Evolutionary conservation across 2,329 filamentous ascomycete genomes (phyloP), one percentile per base, ranked within the genome.

Genomic region (Fusarium sarcochroum): DNA sequence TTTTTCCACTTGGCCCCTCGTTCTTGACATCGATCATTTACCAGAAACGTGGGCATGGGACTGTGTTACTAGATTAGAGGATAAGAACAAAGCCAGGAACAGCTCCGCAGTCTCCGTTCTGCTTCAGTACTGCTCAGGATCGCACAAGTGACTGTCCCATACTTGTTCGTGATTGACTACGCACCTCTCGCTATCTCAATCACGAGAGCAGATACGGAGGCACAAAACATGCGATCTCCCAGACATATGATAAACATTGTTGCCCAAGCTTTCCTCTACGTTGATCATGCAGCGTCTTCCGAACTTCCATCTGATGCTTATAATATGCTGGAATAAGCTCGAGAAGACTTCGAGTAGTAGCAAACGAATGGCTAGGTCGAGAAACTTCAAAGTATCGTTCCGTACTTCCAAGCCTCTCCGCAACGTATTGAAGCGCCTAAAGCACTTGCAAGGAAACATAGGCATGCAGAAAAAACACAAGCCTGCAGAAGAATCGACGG

Each of bases 401-500:
- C n/a, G n/a, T n/a, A n/a, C n/a, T n/a, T n/a, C n/a, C n/a, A n/a
- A n/a, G 45, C 58, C 38, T 61, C 58, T 25, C 58, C 40, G 38
- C 41, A 62, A 35, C 47, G 47, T 10, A 50, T 34, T 23, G 41
- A 57, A 56, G 50, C 23, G 37, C 51, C 56, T 11, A 47, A 61
- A 56, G 25, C 37, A 40, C 20, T 51, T 61, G 34, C 46, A 13
- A 41, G 38, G 46, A 40, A 55, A 44, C 37, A 63, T 42, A 41
- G 53, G 25, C 47, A 52, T 34, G 58, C 17, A 46, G 40, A n/a
- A 51, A 15, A 27, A 25, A 21, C 57, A 57, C 42, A 62, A 62
- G 52, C 46, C 48, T 57, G 41, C 38, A 35, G 58, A 62, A 46
- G 46, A 62, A 30, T 52, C 40, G 38, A 62, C 47, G 6, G 52